A percentile compares a stretch with the other conserved stretches of the same genome.
phyloP scores from a whole-genome alignment of 345 rosid species.

The Leavenworthia alabamica region DNA sequence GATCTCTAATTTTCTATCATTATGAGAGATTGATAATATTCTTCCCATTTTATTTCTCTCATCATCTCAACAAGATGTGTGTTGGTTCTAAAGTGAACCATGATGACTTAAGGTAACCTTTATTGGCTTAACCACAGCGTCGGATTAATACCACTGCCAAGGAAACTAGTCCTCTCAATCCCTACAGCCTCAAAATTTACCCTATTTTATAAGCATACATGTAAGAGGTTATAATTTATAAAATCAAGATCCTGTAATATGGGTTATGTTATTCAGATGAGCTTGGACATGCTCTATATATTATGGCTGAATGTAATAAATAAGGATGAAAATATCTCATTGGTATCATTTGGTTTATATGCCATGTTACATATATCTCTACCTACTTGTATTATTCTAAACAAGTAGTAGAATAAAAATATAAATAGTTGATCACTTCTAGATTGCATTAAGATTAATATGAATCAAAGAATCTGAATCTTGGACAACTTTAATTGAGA shows the following conservation, averaged over 20 bases:
- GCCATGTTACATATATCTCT: slow-evolving; percentile 1
- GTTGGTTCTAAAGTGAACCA: too few species aligned
- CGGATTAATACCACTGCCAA: neutral
- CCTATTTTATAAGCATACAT: neutral
- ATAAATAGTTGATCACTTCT: neutral
- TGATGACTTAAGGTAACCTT: neutral
- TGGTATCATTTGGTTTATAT: neutral
- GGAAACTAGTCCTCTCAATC: neutral
- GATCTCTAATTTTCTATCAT: too few species aligned
- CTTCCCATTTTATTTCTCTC: too few species aligned
- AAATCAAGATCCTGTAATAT: neutral
- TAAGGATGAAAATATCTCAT: slow-evolving; percentile 7
- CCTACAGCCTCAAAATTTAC: neutral
- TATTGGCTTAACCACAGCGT: neutral
- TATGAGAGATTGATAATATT: too few species aligned
- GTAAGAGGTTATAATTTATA: neutral
- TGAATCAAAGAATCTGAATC: slow-evolving; percentile 18
- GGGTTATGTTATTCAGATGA: neutral
- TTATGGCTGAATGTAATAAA: neutral
- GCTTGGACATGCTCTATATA: neutral
- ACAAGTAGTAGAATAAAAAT: neutral
- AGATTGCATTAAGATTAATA: neutral
- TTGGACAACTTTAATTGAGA: slow-evolving; percentile 4
- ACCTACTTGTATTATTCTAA: neutral
- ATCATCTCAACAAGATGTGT: too few species aligned